These are phyloP conservation scores for Sistotremastrum niveocremeum DNA, from an alignment of 768 basidiomycete species.

Conservation along the genomic window DNA sequence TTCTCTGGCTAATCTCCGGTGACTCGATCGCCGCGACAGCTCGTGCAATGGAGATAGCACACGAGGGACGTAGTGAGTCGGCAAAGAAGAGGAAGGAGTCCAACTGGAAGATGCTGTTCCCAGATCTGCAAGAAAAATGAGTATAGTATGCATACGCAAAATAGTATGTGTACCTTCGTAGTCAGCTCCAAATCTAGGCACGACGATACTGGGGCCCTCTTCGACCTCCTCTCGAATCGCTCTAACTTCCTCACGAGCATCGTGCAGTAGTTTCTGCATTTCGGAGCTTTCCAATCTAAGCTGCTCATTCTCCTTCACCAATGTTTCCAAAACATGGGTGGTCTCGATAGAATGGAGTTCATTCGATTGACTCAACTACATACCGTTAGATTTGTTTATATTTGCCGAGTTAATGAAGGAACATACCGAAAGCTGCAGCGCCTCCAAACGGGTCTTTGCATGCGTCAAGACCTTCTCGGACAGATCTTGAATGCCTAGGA, in stretches of 20 bases:
- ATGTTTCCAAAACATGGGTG: constrained; percentile 59
- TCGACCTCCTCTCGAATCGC: constrained; percentile 60
- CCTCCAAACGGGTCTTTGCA: constrained; percentile 47
- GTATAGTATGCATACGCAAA: no score
- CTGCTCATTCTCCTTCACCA: constrained; percentile 75
- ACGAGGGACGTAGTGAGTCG: background rate
- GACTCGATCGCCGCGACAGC: no score
- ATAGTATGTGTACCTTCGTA: no score
- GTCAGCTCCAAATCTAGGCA: constrained; percentile 5
- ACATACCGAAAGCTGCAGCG: constrained; percentile 45
- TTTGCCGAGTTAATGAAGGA: background rate
- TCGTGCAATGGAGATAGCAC: no score
- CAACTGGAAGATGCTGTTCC: background rate
- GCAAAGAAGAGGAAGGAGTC: background rate
- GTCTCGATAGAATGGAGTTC: constrained; percentile 25
- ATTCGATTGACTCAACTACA: background rate
- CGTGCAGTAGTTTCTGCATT: constrained; percentile 56
- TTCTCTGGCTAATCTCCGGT: no score
- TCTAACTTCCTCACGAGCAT: constrained; percentile 66
- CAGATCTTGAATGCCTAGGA: constrained; percentile 45
- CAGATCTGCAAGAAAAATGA: no score
- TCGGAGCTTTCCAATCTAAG: constrained; percentile 75
- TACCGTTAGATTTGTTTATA: constrained; percentile 9
- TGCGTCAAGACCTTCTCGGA: constrained; percentile 57
- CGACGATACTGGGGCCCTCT: constrained; percentile 37